Evolutionary conservation across 768 basidiomycete genomes (phyloP), one percentile per base, ranked within the genome.

Genomic region (Trichaptum fuscoviolaceum): DNA sequence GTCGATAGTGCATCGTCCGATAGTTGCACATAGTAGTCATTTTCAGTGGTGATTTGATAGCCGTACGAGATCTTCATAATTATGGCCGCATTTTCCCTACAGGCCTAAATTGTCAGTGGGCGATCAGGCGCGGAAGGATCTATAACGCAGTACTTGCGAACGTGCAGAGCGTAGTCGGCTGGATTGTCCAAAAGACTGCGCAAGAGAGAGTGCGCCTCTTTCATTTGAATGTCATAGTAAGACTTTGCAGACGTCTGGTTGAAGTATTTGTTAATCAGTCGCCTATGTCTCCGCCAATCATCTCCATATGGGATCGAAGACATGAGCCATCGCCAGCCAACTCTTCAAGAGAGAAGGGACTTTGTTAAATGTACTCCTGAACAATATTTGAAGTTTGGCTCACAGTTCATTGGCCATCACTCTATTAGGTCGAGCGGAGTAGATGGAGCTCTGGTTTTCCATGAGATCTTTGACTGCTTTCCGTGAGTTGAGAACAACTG

Each of bases 311-410:
- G 71, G 70, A 80, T 74, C 20, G 77, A 74, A 0, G 80, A 81
- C 68, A 83, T 78, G 3, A 81, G 69, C 82, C 81, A 83, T 67
- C 79, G 75, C 77, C 78, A 84, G 6, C 83, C 83, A 67, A 83
- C 81, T 59, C 82, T 83, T 65, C 15, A 18, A 61, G 66, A 35
- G 7, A n/a, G 18, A 34, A 34, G 34, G 20, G n/a, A 23, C 12
- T 66, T 57, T 4, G n/a, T 17, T 15, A 66, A 59, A 2, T 58
- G 25, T 25, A 9, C 30, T 12, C 52, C 24, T 30, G 26, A 20
- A 66, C 57, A 66, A 63, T 26, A 64, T n/a, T 23, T 63, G 62
- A 15, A 52, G 15, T 62, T 61, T 72, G 30, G 30, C 78, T 62
- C 66, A 83, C 82, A 83, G 68, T 35, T 83, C 79, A 26, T 76